A percentile compares a stretch with the other conserved stretches of the same genome.
Conservation (phyloP, 176 grass and related monocot genomes). For the Ananas comosus region DNA sequence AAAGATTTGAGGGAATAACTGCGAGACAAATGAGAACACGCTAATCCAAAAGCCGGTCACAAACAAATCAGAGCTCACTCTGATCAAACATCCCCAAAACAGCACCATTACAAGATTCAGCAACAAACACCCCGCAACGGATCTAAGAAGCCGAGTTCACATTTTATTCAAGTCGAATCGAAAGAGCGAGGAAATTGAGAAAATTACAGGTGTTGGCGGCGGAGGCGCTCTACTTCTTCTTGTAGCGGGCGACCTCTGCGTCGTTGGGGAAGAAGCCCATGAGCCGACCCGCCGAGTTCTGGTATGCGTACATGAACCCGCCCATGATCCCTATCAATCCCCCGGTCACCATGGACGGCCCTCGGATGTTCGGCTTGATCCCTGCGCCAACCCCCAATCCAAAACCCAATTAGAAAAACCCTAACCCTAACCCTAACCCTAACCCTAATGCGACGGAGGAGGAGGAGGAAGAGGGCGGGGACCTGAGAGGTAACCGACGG, state of each 20-base stretch:
- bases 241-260: slow-evolving; percentile 61
- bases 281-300: slow-evolving; percentile 86
- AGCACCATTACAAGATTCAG: too few species aligned
- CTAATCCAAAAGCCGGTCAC: too few species aligned
- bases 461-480: not conserved
- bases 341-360: slow-evolving; percentile 94
- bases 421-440: not conserved
- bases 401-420: not conserved
- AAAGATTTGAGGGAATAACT: too few species aligned
- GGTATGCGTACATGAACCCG: slow-evolving; percentile 97
- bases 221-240: slow-evolving; percentile 21
- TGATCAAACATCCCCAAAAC: too few species aligned
- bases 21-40: too few species aligned
- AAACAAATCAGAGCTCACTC: too few species aligned
- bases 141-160: too few species aligned
- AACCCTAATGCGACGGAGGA: too few species aligned
- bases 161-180: too few species aligned
- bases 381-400: slow-evolving; percentile 23
- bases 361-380: slow-evolving; percentile 92
- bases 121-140: too few species aligned
- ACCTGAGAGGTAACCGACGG: slow-evolving; percentile 94
- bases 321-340: slow-evolving; percentile 81
- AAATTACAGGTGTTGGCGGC: not conserved
- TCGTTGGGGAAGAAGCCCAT: slow-evolving; percentile 99
- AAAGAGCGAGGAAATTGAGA: not conserved